Conservation (phyloP, 1,284 basidiomycete species). For the Cryptococcus sp. region DNA sequence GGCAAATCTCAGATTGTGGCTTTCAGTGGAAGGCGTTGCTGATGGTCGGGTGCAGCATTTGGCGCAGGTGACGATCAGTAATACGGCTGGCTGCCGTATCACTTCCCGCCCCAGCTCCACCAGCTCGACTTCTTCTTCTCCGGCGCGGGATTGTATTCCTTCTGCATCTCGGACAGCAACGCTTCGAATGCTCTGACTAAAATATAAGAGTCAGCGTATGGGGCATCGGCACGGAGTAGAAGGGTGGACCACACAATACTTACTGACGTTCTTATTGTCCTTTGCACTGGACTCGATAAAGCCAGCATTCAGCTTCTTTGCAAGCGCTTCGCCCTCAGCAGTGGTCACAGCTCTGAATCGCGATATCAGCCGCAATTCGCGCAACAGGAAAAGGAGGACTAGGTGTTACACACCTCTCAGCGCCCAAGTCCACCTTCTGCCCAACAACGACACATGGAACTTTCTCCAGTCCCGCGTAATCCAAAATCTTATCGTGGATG, state of each 20-base stretch:
- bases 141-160: conserved; percentile 50
- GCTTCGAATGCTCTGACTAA: conserved; percentile 84
- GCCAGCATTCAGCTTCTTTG: conserved; percentile 69
- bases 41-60: too few relatives aligned
- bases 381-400: neutral
- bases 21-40: too few relatives aligned
- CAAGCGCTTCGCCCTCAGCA: conserved; percentile 74
- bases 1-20: too few relatives aligned
- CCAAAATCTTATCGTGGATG: conserved; percentile 95
- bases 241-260: conserved; percentile 51
- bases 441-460: conserved; percentile 97
- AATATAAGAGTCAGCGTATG: conserved; percentile 11
- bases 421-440: conserved; percentile 83
- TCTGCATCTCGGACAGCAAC: conserved; percentile 75
- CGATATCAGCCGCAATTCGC: conserved; percentile 38
- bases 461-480: conserved; percentile 84
- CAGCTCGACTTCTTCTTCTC: conserved; percentile 50
- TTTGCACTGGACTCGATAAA: conserved; percentile 90
- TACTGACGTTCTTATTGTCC: conserved; percentile 83
- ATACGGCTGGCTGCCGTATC: neutral
- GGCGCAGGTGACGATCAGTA: too few relatives aligned
- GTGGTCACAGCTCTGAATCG: conserved; percentile 69
- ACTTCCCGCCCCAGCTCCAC: conserved; percentile 36
- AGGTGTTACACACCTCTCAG: conserved; percentile 43
- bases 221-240: neutral